Conservation (phyloP, 2,329 filamentous ascomycete genomes). For the Uncinocarpus reesii region DNA sequence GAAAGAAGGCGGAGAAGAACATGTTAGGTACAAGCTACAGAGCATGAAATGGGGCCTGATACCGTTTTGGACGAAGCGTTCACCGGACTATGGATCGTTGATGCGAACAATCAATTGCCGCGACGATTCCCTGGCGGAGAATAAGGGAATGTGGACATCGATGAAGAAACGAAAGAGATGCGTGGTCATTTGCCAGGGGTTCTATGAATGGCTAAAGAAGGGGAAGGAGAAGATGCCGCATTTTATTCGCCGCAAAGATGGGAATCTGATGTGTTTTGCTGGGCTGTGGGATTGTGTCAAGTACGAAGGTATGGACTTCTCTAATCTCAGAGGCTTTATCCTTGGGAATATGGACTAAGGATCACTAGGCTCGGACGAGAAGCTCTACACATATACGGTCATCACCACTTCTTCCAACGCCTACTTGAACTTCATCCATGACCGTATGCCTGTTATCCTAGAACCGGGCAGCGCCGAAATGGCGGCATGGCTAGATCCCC, state of each 20-base stretch:
- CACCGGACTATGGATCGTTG: slow-evolving; percentile 64
- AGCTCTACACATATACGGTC: slow-evolving; percentile 80
- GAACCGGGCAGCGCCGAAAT: slow-evolving; percentile 63
- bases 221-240: slow-evolving; percentile 75
- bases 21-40: slow-evolving; percentile 67
- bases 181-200: slow-evolving; percentile 78
- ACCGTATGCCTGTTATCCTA: slow-evolving; percentile 90
- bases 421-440: slow-evolving; percentile 76
- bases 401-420: slow-evolving; percentile 83
- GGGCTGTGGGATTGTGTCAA: slow-evolving; percentile 83
- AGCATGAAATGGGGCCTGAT: slow-evolving; percentile 94
- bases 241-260: slow-evolving; percentile 72
- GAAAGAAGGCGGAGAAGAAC: slow-evolving; percentile 18
- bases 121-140: slow-evolving; percentile 67
- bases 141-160: slow-evolving; percentile 76
- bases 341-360: background rate
- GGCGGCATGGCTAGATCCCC: slow-evolving; percentile 68
- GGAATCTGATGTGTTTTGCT: slow-evolving; percentile 75
- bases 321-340: background rate
- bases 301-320: slow-evolving; percentile 64
- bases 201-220: slow-evolving; percentile 91
- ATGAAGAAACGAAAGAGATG: slow-evolving; percentile 89
- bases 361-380: slow-evolving; percentile 50
- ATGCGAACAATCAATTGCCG: slow-evolving; percentile 93
- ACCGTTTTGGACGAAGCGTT: slow-evolving; percentile 84